Evolutionary conservation across 2,329 filamentous ascomycete species (phyloP).

Genomic region (Pezicula neosporulosa): DNA sequence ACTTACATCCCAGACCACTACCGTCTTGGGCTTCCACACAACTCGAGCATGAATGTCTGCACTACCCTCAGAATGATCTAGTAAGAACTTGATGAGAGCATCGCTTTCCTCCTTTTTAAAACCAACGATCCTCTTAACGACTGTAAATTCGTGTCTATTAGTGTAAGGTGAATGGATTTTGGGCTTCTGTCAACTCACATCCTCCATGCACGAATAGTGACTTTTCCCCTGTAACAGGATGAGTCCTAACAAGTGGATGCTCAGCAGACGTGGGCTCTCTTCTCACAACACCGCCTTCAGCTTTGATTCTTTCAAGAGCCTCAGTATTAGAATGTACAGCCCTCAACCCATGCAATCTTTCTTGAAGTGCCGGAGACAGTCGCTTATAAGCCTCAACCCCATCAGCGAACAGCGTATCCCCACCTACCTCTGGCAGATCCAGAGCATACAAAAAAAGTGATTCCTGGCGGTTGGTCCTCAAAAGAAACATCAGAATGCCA

Average conservation of each 20-base stretch:
- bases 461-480: constrained; percentile 83
- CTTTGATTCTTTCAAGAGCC: constrained; percentile 68
- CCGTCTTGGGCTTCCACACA: constrained; percentile 73
- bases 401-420: constrained; percentile 82
- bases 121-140: constrained; percentile 77
- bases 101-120: constrained; percentile 87
- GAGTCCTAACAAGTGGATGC: constrained; percentile 80
- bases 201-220: constrained; percentile 79
- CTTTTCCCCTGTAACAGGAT: constrained; percentile 81
- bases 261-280: constrained; percentile 71
- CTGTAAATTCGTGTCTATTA: constrained; percentile 33
- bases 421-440: constrained; percentile 74
- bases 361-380: constrained; percentile 73
- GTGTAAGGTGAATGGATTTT: not conserved
- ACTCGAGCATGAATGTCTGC: constrained; percentile 72
- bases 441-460: constrained; percentile 83
- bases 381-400: constrained; percentile 78
- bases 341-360: constrained; percentile 75
- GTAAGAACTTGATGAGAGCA: constrained; percentile 71
- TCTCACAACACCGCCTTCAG: constrained; percentile 65
- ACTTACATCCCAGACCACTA: constrained; percentile 72
- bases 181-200: constrained; percentile 48
- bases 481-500: constrained; percentile 92
- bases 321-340: constrained; percentile 81
- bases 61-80: constrained; percentile 68